Percentiles rank a stretch among this genome's conserved stretches.
Evolutionary conservation across 1,139 yeast genomes (phyloP).

Genomic region (Zygosaccharomyces pseudobailii): DNA sequence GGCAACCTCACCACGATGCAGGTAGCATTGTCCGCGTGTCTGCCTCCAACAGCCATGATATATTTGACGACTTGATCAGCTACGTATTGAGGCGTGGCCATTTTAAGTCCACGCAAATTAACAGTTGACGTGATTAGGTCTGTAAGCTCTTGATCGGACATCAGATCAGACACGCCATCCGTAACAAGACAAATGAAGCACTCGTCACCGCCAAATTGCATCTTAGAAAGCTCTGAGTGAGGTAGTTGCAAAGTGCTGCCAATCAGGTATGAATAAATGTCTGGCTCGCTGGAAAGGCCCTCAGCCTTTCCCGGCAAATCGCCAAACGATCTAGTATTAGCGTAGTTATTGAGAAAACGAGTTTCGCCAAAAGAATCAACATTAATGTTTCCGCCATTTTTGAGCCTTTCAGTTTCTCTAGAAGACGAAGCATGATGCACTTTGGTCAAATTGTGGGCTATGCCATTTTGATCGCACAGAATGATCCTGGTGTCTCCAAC

Average conservation of each 20-base stretch:
- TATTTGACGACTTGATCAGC: slow-evolving; percentile 81
- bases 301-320: slow-evolving; percentile 72
- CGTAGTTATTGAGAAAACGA: slow-evolving; percentile 67
- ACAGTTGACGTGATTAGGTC: slow-evolving; percentile 76
- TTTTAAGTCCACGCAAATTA: slow-evolving; percentile 57
- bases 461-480: slow-evolving; percentile 68
- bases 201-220: slow-evolving; percentile 69
- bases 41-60: slow-evolving; percentile 80
- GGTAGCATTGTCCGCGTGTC: slow-evolving; percentile 80
- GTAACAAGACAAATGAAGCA: slow-evolving; percentile 70
- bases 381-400: slow-evolving; percentile 49
- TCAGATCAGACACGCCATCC: slow-evolving; percentile 80
- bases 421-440: slow-evolving; percentile 88
- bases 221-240: slow-evolving; percentile 32
- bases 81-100: slow-evolving; percentile 80
- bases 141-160: slow-evolving; percentile 86
- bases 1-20: slow-evolving; percentile 71
- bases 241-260: slow-evolving; percentile 34
- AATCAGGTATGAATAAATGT: slow-evolving; percentile 52
- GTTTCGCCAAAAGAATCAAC: slow-evolving; percentile 94
- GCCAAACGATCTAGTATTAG: slow-evolving; percentile 93
- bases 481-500: slow-evolving; percentile 95
- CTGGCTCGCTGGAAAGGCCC: slow-evolving; percentile 93
- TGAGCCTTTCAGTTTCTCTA: slow-evolving; percentile 66
- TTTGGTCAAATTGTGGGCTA: slow-evolving; percentile 71